Evolutionary conservation across 2,329 filamentous ascomycete genomes (phyloP), one percentile per base, ranked within the genome.

Genomic region (Nigrograna mackinnonii): DNA sequence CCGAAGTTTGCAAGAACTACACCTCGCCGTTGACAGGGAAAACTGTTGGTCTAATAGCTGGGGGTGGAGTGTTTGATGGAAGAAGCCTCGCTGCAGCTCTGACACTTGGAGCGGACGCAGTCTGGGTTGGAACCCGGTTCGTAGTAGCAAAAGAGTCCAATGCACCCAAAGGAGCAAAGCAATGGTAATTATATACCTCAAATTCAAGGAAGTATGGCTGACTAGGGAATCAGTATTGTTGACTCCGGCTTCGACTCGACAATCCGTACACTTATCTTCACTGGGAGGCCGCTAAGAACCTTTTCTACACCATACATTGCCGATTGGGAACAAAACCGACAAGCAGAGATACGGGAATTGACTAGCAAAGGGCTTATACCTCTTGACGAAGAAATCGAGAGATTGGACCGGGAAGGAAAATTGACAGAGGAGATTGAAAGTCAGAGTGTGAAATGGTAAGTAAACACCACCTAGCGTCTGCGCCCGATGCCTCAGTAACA

Each of bases 371-470:
- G 59, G 1, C 43, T 58, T 21, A 51, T 62, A 9, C 57, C 57
- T 9, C 19, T 62, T 18, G 43, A 42, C 21, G 43, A 54, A 24
- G 56, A 63, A 33, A 24, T 63, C 16, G 59, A 63, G 37, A 46
- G 44, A 17, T 32, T 60, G 33, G 49, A 59, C 26, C 52, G 49
- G 39, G 57, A 55, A 28, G 57, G 57, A 9, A 60, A 56, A 43
- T 43, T 60, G 20, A 62, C 58, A 13, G 58, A 62, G 11, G 57
- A 60, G 37, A 60, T 60, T 44, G 54, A 59, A 36, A 57, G 60
- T 43, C 37, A 45, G 19, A 54, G 52, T 11, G 54, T 42, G 12
- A 20, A 60, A 37, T 52, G 55, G 57, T 54, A 42, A 41, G 54
- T 46, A 13, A 13, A 34, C 13, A 13, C 11, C 2, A 13, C 9